phyloP scores from a whole-genome alignment of 2,329 filamentous ascomycete genomes.

The Fusarium transvaalense region DNA sequence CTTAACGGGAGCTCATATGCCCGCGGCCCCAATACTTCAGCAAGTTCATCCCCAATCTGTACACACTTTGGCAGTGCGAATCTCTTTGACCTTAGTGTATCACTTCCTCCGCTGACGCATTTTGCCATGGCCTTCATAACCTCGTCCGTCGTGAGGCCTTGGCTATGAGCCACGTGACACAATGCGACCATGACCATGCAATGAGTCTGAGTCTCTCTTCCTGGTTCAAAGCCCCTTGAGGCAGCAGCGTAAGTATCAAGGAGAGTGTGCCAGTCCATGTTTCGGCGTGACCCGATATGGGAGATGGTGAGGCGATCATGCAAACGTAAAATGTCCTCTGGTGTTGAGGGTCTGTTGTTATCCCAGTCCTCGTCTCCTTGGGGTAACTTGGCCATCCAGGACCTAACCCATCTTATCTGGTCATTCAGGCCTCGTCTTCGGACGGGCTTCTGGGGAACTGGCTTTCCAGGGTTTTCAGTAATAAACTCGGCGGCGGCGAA shows the following conservation, averaged over 20 bases:
- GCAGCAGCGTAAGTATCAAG: slow-evolving; percentile 44
- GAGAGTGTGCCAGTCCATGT: slow-evolving; percentile 45
- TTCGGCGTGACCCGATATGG: slow-evolving; percentile 35
- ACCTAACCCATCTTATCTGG: slow-evolving; percentile 45
- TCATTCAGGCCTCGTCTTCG: slow-evolving; percentile 45
- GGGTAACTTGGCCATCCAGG: slow-evolving; percentile 47
- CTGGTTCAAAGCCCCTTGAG: slow-evolving; percentile 40
- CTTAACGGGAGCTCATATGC: slow-evolving; percentile 47
- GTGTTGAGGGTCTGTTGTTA: slow-evolving; percentile 43
- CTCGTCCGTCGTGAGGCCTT: slow-evolving; percentile 39
- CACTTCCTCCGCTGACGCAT: slow-evolving; percentile 45
- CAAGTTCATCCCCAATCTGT: slow-evolving; percentile 46
- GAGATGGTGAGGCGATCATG: slow-evolving; percentile 40
- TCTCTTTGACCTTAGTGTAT: slow-evolving; percentile 45
- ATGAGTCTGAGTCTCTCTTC: slow-evolving; percentile 44
- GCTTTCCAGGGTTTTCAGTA: slow-evolving; percentile 44
- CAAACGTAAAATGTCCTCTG: slow-evolving; percentile 39
- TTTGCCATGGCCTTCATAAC: slow-evolving; percentile 44
- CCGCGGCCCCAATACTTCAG: slow-evolving; percentile 41
- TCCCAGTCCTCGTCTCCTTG: slow-evolving; percentile 48
- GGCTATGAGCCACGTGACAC: slow-evolving; percentile 44
- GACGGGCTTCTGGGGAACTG: slow-evolving; percentile 43
- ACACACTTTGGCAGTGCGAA: slow-evolving; percentile 48
- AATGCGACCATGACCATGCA: slow-evolving; percentile 47
- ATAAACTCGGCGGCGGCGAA: slow-evolving; percentile 45